phyloP scores from a whole-genome alignment of 257 asterid species.

The Fraxinus excelsior region DNA sequence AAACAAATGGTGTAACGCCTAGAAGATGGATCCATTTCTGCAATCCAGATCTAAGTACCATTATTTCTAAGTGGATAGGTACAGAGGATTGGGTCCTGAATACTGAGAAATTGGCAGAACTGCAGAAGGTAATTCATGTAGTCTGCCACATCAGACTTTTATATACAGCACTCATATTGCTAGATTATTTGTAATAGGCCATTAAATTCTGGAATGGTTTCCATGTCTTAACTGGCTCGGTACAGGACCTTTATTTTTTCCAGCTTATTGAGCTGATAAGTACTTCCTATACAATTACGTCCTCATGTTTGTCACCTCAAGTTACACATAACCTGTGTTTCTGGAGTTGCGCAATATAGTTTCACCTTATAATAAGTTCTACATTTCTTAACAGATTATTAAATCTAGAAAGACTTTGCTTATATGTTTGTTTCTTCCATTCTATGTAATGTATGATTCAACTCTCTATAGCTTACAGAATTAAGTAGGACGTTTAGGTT shows the following conservation, averaged over 20 bases:
- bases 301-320: neutral
- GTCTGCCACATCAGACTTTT: neutral
- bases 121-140: conserved; percentile 58
- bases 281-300: neutral
- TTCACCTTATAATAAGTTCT: neutral
- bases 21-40: conserved; percentile 87
- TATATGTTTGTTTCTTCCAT: neutral
- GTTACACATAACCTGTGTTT: neutral
- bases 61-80: conserved; percentile 78
- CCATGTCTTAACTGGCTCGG: neutral
- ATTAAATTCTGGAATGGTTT: neutral
- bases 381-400: neutral
- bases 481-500: neutral
- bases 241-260: neutral
- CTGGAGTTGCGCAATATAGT: neutral
- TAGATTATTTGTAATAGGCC: conserved; percentile 5
- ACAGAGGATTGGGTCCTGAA: conserved; percentile 72
- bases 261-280: neutral
- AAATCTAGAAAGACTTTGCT: neutral
- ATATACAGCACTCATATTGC: conserved; percentile 10
- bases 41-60: conserved; percentile 67
- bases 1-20: conserved; percentile 90
- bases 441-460: neutral
- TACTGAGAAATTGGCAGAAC: conserved; percentile 66
- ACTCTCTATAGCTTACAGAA: neutral